Conservation (phyloP, 495 filamentous ascomycete genomes). For the Bacidia gigantensis region DNA sequence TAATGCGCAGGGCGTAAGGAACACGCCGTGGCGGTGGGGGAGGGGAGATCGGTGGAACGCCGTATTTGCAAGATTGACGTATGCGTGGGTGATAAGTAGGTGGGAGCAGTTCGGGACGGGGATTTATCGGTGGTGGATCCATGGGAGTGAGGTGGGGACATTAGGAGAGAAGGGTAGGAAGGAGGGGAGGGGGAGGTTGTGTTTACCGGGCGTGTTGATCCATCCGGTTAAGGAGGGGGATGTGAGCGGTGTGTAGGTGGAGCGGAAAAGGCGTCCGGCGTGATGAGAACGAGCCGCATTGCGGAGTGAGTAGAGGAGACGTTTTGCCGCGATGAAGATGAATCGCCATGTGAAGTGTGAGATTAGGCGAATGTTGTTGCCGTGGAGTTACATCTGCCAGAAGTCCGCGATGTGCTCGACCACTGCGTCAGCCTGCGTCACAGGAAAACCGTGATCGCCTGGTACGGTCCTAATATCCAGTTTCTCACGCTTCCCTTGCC, state of each 20-base stretch:
- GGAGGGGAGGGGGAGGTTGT: neutral
- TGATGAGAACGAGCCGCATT: too few relatives aligned
- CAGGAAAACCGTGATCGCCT: constrained; percentile 47
- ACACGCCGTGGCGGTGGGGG: too few relatives aligned
- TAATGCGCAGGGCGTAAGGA: constrained; percentile 38
- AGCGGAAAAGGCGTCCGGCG: too few relatives aligned
- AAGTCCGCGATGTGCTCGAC: constrained; percentile 11
- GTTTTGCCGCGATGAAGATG: too few relatives aligned
- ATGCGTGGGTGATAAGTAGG: neutral
- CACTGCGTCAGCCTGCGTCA: constrained; percentile 38
- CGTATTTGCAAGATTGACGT: neutral
- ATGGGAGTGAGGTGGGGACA: neutral
- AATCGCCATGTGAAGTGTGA: too few relatives aligned
- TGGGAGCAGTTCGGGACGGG: neutral
- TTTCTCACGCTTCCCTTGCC: constrained; percentile 30
- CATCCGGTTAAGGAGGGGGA: constrained; percentile 1
- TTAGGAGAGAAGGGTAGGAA: neutral
- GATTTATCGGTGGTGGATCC: neutral
- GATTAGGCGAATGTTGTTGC: too few relatives aligned
- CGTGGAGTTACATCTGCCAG: neutral
- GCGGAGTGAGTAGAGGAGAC: too few relatives aligned
- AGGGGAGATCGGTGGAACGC: constrained; percentile 5
- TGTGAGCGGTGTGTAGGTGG: too few relatives aligned
- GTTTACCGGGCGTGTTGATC: neutral
- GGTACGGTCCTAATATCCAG: constrained; percentile 31